phyloP scores from a whole-genome alignment of 768 basidiomycete species.

The Leccinum variicolor region DNA sequence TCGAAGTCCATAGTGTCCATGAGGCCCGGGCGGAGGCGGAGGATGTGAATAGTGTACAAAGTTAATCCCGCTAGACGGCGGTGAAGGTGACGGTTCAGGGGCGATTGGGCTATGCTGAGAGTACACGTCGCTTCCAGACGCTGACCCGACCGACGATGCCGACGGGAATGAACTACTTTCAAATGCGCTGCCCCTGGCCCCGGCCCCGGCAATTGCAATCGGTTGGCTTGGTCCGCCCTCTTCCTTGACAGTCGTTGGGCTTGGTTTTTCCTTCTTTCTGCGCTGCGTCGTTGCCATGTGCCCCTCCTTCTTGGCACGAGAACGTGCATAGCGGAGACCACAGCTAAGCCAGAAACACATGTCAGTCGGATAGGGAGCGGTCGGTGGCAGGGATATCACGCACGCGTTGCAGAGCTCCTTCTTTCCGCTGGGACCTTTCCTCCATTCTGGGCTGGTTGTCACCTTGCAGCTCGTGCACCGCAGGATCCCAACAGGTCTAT shows the following conservation, averaged over 20 bases:
- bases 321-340: constrained; percentile 82
- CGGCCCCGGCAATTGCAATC: constrained; percentile 44
- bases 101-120: constrained; percentile 42
- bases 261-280: constrained; percentile 57
- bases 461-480: constrained; percentile 80
- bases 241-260: constrained; percentile 26
- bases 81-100: constrained; percentile 60
- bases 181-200: constrained; percentile 43
- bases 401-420: constrained; percentile 93
- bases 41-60: constrained; percentile 57
- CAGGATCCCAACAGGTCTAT: constrained; percentile 68
- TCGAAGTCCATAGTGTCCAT: constrained; percentile 23
- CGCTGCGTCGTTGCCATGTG: constrained; percentile 48
- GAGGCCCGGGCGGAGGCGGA: constrained; percentile 31
- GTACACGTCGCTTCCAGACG: constrained; percentile 56
- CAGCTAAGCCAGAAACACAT: constrained; percentile 47
- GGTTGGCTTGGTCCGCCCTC: constrained; percentile 27
- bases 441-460: constrained; percentile 84
- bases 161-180: constrained; percentile 48
- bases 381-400: constrained; percentile 34
- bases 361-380: constrained; percentile 15
- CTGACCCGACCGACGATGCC: constrained; percentile 50
- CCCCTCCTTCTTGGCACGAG: constrained; percentile 86
- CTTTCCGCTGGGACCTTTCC: constrained; percentile 86
- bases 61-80: constrained; percentile 49